Base-by-base conservation (phyloP, 2,329 filamentous ascomycete species). In the Colletotrichum eremochloae region DNA sequence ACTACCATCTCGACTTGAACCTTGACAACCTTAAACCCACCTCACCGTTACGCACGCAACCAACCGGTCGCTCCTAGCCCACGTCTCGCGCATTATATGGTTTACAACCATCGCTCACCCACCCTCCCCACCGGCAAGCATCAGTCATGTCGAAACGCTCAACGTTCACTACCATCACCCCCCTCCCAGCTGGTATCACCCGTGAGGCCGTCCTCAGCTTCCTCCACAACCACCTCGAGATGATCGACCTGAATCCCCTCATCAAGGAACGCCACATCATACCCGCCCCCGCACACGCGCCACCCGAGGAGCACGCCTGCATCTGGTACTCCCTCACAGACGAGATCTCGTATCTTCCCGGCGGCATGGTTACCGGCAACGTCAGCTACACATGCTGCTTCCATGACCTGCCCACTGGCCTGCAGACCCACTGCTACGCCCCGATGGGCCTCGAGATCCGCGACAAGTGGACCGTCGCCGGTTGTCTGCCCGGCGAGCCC, bases 201-300 rank as follows among this genome's bases (percentile, higher is more conserved):
- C 89, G 94, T 67, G 87, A 92, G 75, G 87, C 89, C n/a, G 93
- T 94, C 53, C 80, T 97, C 74, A 86, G 89, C 66, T 93, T 94
- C 75, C 90, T 97, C 42, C 93, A 94, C 80, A 88, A 92, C 80
- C 94, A 97, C 82, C 81, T 87, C 62, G 91, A 91, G 76, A 97
- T 97, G 92, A 97, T 97, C 78, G 92, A 96, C 79, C 85, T 97
- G 69, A 97, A 97, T 81, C 94, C 94, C 1, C 86, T 97, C 60
- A 92, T 97, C 67, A 90, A 92, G 74, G 90, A 93, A 73, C 89
- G 93, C 69, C 88, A 91, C 75, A 86, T 86, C 42, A 94, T 94
- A 81, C 86, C 88, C 58, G 87, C 93, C 2, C 94, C 94, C 0
- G 78, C 86, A 33, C 88, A 91, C 78, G 91, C 92, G 15, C 85